phyloP scores from a whole-genome alignment of 139 green algal genomes.

The Picochlorum sp. region DNA sequence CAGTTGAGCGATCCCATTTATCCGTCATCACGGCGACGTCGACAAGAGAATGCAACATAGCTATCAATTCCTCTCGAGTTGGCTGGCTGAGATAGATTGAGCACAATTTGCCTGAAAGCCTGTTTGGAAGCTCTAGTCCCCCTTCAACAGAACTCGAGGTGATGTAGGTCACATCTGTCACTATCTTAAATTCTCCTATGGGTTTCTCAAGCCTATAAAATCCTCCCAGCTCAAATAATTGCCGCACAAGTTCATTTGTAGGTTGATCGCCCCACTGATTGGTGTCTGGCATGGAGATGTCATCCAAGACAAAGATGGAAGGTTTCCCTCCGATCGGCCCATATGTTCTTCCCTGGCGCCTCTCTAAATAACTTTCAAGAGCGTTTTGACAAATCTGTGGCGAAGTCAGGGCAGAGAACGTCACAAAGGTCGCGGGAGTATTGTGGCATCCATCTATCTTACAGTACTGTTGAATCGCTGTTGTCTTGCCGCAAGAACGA shows the following conservation, averaged over 20 bases:
- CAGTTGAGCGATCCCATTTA: not conserved
- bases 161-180: slow-evolving; percentile 79
- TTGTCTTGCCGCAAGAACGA: slow-evolving; percentile 87
- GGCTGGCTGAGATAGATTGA: slow-evolving; percentile 83
- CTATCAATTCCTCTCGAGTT: slow-evolving; percentile 73
- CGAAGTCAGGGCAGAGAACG: slow-evolving; percentile 85
- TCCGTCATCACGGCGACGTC: too few species aligned
- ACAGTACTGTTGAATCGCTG: slow-evolving; percentile 53
- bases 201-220: slow-evolving; percentile 94
- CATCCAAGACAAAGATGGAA: slow-evolving; percentile 88
- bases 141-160: slow-evolving; percentile 74
- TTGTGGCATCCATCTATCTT: slow-evolving; percentile 48
- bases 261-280: slow-evolving; percentile 97
- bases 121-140: slow-evolving; percentile 91
- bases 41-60: too few species aligned
- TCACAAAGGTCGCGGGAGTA: slow-evolving; percentile 58
- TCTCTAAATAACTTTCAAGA: slow-evolving; percentile 74
- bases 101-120: slow-evolving; percentile 38
- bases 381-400: slow-evolving; percentile 82
- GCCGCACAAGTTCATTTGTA: slow-evolving; percentile 91
- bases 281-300: slow-evolving; percentile 85
- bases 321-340: slow-evolving; percentile 78
- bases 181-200: slow-evolving; percentile 90
- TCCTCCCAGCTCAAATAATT: slow-evolving; percentile 87
- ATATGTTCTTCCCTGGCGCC: slow-evolving; percentile 87